Base-by-base conservation (phyloP, 1,139 yeast species). In the Geotrichum klebahnii region DNA sequence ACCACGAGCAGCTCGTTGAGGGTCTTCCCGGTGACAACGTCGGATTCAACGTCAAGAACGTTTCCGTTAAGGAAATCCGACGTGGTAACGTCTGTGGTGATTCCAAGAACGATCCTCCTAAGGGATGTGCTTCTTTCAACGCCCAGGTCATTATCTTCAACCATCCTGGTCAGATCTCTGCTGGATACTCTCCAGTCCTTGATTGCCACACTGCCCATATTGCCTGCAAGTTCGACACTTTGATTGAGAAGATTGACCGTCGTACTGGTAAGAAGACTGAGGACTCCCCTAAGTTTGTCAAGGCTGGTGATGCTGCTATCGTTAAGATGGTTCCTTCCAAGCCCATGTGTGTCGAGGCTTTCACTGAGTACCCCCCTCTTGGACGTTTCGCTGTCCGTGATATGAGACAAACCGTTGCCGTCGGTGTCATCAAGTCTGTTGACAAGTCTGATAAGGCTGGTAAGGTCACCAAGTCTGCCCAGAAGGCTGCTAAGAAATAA, bases 391-490 rank as follows among this genome's bases (percentile, higher is more conserved):
- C 97, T 72, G 97, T 89, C 82, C 92, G 97, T 84, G 97, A 89
- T 79, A 89, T 89, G 97, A 87, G 97, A 84, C 96, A 88, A 79
- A 89, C 97, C 67, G 97, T 90, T 70, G 97, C 97, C 73, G 97
- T 90, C 75, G 97, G 97, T 88, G 97, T 90, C 74, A 88, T 90
- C 92, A 90, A 90, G 87, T 78, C 94, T 67, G 97, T 92, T 70
- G 96, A 82, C 73, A 92, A 92, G 87, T 72, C 94, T 63, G 94
- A 84, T 79, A 82, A 80, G 78, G 87, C 88, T 70, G 95, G 95
- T 81, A 92, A 92, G 92, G 96, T 92, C 69, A 92, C 98, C 92
- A 92, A 92, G 90, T 95, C 98, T 77, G 97, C 97, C 75, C 82
- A 78, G 72, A 92, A 92, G 89, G 97, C 97, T 77, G 84, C 84